Conservation (phyloP, 768 basidiomycete species). For the Tylopilus cervinicoccineus region DNA sequence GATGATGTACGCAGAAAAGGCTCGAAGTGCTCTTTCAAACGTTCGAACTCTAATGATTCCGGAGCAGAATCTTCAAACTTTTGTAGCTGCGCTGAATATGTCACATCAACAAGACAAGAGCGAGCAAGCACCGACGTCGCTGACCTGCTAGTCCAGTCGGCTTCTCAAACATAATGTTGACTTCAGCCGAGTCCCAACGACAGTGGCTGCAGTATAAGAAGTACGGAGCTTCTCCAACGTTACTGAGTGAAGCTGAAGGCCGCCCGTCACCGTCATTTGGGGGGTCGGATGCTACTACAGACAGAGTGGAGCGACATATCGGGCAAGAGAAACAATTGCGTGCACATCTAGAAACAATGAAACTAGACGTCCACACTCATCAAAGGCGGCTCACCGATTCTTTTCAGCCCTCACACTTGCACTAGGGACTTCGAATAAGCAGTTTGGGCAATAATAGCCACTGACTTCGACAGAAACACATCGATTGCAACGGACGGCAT, state of each 20-base stretch:
- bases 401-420: constrained; percentile 98
- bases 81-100: constrained; percentile 74
- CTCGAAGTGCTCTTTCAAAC: constrained; percentile 95
- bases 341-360: constrained; percentile 67
- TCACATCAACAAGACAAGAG: constrained; percentile 1
- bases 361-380: not conserved
- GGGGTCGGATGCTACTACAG: constrained; percentile 88
- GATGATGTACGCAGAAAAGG: constrained; percentile 85
- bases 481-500: constrained; percentile 87
- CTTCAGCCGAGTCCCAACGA: constrained; percentile 90
- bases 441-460: constrained; percentile 97
- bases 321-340: constrained; percentile 98
- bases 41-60: constrained; percentile 87
- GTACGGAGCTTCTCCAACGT: constrained; percentile 84
- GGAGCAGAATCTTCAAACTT: constrained; percentile 84
- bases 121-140: constrained; percentile 16
- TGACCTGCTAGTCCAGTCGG: constrained; percentile 91
- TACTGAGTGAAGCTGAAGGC: constrained; percentile 47
- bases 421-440: constrained; percentile 96
- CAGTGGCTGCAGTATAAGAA: constrained; percentile 90
- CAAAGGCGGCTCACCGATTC: constrained; percentile 61
- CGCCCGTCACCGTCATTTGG: constrained; percentile 55
- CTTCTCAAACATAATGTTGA: constrained; percentile 93
- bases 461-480: constrained; percentile 93
- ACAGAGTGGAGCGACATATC: constrained; percentile 83